These are phyloP conservation scores for Verbascum thapsus DNA, from an alignment of 257 asterid species.

Conservation along the genomic window DNA sequence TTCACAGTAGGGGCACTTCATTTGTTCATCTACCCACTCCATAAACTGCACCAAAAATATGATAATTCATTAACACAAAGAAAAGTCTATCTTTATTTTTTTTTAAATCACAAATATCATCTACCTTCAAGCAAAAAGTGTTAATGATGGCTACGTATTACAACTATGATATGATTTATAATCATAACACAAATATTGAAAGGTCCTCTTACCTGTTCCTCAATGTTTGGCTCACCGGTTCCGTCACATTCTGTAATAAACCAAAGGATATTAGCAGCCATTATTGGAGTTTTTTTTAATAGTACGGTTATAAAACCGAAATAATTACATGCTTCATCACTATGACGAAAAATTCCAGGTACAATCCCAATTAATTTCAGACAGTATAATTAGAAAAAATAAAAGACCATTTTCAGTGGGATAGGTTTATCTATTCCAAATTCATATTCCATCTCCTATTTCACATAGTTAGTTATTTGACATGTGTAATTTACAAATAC, in stretches of 20 bases:
- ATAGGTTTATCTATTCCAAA: no score
- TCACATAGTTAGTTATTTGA: no score
- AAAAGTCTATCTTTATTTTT: neutral
- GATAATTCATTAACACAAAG: neutral
- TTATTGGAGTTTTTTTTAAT: slow-evolving; percentile 1
- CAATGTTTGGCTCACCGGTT: slow-evolving; percentile 93
- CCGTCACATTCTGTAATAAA: slow-evolving; percentile 89
- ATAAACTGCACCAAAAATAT: slow-evolving; percentile 59
- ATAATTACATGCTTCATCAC: slow-evolving; percentile 9
- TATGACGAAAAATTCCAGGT: neutral
- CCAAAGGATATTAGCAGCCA: slow-evolving; percentile 17
- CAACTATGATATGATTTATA: no score
- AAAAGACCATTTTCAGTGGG: no score
- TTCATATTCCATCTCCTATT: no score
- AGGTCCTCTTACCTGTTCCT: slow-evolving; percentile 67
- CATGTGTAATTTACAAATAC: no score
- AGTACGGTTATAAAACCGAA: no score
- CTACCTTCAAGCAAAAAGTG: neutral
- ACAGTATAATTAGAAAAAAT: neutral
- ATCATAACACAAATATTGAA: no score
- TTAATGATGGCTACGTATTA: no score
- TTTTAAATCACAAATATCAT: neutral
- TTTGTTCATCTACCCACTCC: slow-evolving; percentile 91
- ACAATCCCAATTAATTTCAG: neutral
- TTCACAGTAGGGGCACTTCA: slow-evolving; percentile 82